phyloP scores from a whole-genome alignment of 257 asterid species.

The Capsicum pubescens region DNA sequence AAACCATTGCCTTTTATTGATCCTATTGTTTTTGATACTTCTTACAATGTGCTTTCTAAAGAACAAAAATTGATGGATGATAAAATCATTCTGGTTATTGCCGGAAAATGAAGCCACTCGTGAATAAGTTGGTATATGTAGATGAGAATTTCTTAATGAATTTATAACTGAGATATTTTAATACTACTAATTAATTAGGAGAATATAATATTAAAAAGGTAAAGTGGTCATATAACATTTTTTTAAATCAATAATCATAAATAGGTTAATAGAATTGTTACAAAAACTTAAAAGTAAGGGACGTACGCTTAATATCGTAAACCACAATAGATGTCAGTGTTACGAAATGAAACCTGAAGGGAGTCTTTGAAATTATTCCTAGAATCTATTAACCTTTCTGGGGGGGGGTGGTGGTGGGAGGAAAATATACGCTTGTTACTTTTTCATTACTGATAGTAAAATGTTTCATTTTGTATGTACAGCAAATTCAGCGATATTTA shows the following conservation, averaged over 20 bases:
- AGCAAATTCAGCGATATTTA: slow-evolving; percentile 92
- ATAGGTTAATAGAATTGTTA: neutral
- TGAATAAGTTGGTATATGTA: slow-evolving; percentile 8
- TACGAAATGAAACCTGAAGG: neutral
- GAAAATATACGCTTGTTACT: neutral
- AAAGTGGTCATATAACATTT: neutral
- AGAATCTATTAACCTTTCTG: neutral
- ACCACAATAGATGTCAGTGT: neutral
- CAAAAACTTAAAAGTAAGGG: neutral
- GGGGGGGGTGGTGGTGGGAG: neutral
- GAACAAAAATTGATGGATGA: slow-evolving; percentile 9
- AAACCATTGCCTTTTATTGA: neutral
- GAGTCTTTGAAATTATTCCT: neutral
- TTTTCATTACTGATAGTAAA: slow-evolving; percentile 30
- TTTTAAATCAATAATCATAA: neutral
- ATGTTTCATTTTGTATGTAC: slow-evolving; percentile 46
- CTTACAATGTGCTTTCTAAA: slow-evolving; percentile 9
- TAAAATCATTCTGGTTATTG: neutral
- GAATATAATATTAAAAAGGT: neutral
- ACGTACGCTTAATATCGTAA: neutral
- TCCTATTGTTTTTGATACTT: neutral
- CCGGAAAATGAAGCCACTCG: neutral
- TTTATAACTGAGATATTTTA: neutral
- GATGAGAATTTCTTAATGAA: neutral
- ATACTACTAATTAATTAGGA: neutral